Evolutionary conservation across 371 early-diverging fungal genomes (phyloP).

Genomic region (Actinomucor elegans): DNA sequence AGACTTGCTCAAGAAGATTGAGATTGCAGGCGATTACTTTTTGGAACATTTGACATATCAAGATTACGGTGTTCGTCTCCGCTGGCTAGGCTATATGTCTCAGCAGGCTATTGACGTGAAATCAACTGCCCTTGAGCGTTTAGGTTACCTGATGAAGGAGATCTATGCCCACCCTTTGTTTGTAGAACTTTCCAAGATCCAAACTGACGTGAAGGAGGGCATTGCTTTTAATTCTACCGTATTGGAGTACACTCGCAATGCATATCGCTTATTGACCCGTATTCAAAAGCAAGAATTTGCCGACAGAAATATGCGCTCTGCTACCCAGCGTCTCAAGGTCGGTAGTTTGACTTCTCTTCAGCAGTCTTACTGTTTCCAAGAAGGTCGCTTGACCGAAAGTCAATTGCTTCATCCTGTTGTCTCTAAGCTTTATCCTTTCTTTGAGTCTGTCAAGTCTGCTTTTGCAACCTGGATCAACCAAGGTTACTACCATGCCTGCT

Average conservation of each 20-base stretch:
- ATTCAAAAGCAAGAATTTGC: conserved; percentile 35
- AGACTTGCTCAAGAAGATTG: conserved; percentile 25
- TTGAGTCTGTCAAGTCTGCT: conserved; percentile 30
- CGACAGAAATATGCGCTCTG: conserved; percentile 23
- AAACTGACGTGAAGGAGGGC: conserved; percentile 2
- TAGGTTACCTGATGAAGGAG: conserved; percentile 30
- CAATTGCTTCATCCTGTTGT: conserved; percentile 55
- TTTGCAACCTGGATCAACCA: conserved; percentile 39
- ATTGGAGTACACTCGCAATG: conserved; percentile 16
- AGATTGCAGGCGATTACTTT: conserved; percentile 57
- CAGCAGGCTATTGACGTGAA: conserved; percentile 23
- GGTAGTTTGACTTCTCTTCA: conserved; percentile 51
- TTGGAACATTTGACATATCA: conserved; percentile 50
- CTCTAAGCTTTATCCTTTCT: conserved; percentile 43
- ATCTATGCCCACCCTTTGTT: conserved; percentile 27
- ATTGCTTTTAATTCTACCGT: neutral
- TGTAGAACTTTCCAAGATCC: conserved; percentile 14
- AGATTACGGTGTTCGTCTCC: conserved; percentile 47
- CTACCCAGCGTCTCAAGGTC: conserved; percentile 38
- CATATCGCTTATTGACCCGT: conserved; percentile 37
- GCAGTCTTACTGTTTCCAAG: conserved; percentile 50
- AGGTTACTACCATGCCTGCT: conserved; percentile 19
- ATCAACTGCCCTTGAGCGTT: conserved; percentile 24
- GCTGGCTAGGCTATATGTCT: conserved; percentile 55
- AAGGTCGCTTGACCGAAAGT: conserved; percentile 44